Evolutionary conservation across 106 monocot species (phyloP).

Genomic region (Posidonia australis): DNA sequence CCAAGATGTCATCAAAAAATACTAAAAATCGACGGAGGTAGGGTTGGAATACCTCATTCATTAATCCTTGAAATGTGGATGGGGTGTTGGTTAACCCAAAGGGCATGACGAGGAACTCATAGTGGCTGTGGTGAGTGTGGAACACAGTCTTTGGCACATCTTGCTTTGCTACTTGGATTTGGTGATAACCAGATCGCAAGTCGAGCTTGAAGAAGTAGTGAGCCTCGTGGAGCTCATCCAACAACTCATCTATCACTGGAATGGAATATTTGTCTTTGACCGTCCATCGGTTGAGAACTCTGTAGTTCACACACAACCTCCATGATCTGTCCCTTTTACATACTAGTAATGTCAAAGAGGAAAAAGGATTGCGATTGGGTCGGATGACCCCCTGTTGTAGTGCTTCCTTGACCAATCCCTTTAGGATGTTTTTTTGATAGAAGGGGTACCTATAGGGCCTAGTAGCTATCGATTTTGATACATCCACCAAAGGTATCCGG

Average conservation of each 20-base stretch:
- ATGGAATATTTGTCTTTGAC: not conserved
- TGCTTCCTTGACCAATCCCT: too few species aligned
- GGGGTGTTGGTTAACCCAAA: too few species aligned
- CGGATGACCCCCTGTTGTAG: too few species aligned
- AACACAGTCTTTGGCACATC: not conserved
- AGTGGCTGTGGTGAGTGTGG: not conserved
- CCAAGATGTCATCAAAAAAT: constrained; percentile 2
- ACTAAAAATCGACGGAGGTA: not conserved
- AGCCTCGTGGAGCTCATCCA: not conserved
- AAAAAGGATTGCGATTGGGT: too few species aligned
- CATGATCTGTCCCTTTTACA: not conserved
- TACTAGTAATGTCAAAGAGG: too few species aligned
- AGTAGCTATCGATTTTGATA: too few species aligned
- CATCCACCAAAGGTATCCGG: too few species aligned
- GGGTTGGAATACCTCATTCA: not conserved
- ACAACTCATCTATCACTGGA: not conserved
- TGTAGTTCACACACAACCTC: constrained; percentile 1
- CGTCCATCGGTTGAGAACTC: not conserved
- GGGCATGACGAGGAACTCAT: too few species aligned
- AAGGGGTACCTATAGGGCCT: too few species aligned
- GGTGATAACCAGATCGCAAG: not conserved
- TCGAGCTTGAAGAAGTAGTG: not conserved
- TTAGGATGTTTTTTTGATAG: too few species aligned
- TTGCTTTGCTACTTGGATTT: not conserved
- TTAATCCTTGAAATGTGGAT: too few species aligned